Evolutionary conservation across 768 basidiomycete species (phyloP).

Genomic region (Termitomyces sp.): DNA sequence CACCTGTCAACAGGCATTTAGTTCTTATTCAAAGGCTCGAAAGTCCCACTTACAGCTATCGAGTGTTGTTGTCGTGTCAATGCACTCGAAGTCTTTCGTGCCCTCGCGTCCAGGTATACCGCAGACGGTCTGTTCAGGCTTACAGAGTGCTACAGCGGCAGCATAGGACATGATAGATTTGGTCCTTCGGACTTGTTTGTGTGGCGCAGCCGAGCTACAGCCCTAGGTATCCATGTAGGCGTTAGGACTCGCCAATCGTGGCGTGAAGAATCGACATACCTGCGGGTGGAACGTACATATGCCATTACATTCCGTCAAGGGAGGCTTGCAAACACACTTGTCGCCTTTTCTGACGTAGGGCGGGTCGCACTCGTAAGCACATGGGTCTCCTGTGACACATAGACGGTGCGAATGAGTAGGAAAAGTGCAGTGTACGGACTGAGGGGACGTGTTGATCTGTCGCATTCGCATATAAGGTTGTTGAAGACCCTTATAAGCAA

Average conservation of each 20-base stretch:
- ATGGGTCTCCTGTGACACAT: conserved; percentile 12
- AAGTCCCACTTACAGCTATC: conserved; percentile 35
- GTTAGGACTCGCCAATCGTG: not conserved
- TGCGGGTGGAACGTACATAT: conserved; percentile 31
- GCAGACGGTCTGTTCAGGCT: conserved; percentile 30
- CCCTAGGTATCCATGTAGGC: conserved; percentile 25
- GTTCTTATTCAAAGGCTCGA: not conserved
- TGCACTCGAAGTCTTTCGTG: conserved; percentile 33
- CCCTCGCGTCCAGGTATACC: conserved; percentile 31
- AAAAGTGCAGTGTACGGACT: conserved; percentile 13
- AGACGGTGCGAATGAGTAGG: conserved; percentile 16
- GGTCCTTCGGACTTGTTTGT: conserved; percentile 11
- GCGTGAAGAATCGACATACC: conserved; percentile 22
- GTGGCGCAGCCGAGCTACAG: conserved; percentile 36
- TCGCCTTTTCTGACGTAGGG: conserved; percentile 16
- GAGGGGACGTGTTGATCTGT: conserved; percentile 18
- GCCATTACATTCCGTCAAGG: conserved; percentile 37
- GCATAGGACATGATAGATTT: conserved; percentile 23
- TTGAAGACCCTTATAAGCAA: not conserved
- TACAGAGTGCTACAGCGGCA: conserved; percentile 29
- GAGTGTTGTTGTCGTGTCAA: conserved; percentile 30
- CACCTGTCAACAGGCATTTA: conserved; percentile 25
- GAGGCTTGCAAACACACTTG: conserved; percentile 34
- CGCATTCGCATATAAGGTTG: not conserved
- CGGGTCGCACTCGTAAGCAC: conserved; percentile 16